These are phyloP conservation scores for Phytophthora citrophthora DNA, from an alignment of 352 stramenopile species.

Conservation along the genomic window DNA sequence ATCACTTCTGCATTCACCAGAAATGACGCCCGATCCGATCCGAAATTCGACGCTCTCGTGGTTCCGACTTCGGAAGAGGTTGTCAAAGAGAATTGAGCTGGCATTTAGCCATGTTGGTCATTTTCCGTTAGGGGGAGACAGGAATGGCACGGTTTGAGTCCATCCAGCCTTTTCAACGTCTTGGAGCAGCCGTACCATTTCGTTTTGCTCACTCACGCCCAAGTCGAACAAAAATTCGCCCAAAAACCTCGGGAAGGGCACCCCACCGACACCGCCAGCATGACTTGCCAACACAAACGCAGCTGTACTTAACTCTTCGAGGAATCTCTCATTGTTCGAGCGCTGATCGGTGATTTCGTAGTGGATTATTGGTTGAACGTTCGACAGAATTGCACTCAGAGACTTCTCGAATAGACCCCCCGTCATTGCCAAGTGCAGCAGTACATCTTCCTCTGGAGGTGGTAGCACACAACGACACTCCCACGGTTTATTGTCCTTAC, in stretches of 20 bases:
- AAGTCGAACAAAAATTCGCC: not conserved
- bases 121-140: not conserved
- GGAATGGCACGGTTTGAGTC: not conserved
- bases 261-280: not conserved
- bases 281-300: not conserved
- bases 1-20: not conserved
- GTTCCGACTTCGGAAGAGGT: not conserved
- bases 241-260: not conserved
- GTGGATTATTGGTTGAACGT: not conserved
- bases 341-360: not conserved
- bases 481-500: not conserved
- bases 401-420: not conserved
- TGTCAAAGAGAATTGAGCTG: not conserved
- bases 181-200: no score
- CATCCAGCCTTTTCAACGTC: not conserved
- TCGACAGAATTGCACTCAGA: not conserved
- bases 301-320: no score
- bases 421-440: constrained; percentile 3
- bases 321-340: no score
- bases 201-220: not conserved
- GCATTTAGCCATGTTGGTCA: not conserved
- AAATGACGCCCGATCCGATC: not conserved
- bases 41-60: not conserved
- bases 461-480: not conserved
- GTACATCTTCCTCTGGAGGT: no score